Evolutionary conservation across 2,329 filamentous ascomycete species (phyloP).

Genomic region (Fonsecaea monophora): DNA sequence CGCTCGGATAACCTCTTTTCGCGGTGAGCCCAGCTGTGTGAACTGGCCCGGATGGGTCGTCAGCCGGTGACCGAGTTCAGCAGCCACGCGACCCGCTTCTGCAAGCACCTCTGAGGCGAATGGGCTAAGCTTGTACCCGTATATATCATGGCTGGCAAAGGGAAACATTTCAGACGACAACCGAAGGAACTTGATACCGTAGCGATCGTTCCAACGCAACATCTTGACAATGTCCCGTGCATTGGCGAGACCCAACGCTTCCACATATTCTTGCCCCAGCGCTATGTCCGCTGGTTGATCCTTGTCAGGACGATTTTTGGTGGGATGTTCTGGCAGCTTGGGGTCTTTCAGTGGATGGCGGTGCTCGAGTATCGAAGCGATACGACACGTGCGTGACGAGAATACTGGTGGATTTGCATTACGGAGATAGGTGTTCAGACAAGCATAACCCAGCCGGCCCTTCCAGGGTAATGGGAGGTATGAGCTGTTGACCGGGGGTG

Average conservation of each 20-base stretch:
- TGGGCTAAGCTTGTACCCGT: slow-evolving; percentile 82
- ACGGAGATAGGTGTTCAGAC: slow-evolving; percentile 89
- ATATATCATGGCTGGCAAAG: slow-evolving; percentile 85
- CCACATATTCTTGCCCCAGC: slow-evolving; percentile 74
- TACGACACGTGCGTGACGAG: slow-evolving; percentile 87
- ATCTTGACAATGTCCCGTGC: slow-evolving; percentile 83
- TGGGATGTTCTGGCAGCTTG: slow-evolving; percentile 76
- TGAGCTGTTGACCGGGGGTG: slow-evolving; percentile 80
- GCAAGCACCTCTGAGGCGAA: slow-evolving; percentile 81
- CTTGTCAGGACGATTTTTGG: slow-evolving; percentile 85
- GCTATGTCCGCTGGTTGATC: slow-evolving; percentile 69
- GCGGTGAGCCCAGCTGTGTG: slow-evolving; percentile 86
- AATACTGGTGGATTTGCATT: slow-evolving; percentile 83
- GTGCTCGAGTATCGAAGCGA: slow-evolving; percentile 88
- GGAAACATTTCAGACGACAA: slow-evolving; percentile 97
- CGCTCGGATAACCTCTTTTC: slow-evolving; percentile 75
- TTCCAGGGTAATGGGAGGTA: slow-evolving; percentile 89
- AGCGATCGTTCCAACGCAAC: slow-evolving; percentile 89
- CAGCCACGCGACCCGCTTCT: slow-evolving; percentile 77
- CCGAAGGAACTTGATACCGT: slow-evolving; percentile 89
- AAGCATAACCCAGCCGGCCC: slow-evolving; percentile 88
- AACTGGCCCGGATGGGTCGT: slow-evolving; percentile 93
- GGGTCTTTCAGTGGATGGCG: slow-evolving; percentile 80
- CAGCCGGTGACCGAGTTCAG: slow-evolving; percentile 79
- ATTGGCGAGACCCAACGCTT: slow-evolving; percentile 80